phyloP scores from a whole-genome alignment of 2,329 filamentous ascomycete genomes.

The Amauroascus niger region DNA sequence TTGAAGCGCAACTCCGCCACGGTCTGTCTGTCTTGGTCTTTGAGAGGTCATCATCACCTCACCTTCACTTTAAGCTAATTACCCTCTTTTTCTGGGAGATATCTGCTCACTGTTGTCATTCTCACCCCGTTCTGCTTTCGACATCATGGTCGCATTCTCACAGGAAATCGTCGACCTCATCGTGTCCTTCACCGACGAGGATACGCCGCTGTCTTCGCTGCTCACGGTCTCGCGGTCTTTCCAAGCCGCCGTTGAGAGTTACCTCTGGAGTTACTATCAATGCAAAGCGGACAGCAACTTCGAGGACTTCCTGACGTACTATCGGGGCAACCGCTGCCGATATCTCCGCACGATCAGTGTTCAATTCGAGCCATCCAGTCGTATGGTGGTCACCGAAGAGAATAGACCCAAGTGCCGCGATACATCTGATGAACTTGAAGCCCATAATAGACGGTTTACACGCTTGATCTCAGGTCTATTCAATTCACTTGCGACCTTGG shows the following conservation, averaged over 20 bases:
- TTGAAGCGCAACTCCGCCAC: no score
- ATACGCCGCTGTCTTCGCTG: background rate
- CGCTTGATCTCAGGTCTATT: constrained; percentile 8
- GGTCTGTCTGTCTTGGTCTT: no score
- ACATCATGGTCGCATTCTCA: background rate
- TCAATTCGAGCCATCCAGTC: background rate
- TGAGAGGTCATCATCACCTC: no score
- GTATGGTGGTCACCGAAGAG: background rate
- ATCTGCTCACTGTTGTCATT: no score
- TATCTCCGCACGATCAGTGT: constrained; percentile 7
- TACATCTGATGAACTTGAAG: constrained; percentile 1
- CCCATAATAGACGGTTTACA: constrained; percentile 11
- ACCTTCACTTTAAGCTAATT: no score
- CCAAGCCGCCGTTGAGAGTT: constrained; percentile 6
- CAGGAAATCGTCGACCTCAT: constrained; percentile 10
- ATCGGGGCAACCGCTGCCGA: constrained; percentile 7
- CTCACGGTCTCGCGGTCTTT: constrained; percentile 12
- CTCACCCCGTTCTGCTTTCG: no score
- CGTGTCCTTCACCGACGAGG: background rate
- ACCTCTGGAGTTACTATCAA: background rate
- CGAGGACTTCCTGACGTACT: background rate
- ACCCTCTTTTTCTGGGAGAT: no score
- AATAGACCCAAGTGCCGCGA: constrained; percentile 2
- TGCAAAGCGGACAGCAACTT: background rate
- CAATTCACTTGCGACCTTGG: constrained; percentile 6